Conservation (phyloP, 495 filamentous ascomycete species). For the Daldinia loculata region DNA sequence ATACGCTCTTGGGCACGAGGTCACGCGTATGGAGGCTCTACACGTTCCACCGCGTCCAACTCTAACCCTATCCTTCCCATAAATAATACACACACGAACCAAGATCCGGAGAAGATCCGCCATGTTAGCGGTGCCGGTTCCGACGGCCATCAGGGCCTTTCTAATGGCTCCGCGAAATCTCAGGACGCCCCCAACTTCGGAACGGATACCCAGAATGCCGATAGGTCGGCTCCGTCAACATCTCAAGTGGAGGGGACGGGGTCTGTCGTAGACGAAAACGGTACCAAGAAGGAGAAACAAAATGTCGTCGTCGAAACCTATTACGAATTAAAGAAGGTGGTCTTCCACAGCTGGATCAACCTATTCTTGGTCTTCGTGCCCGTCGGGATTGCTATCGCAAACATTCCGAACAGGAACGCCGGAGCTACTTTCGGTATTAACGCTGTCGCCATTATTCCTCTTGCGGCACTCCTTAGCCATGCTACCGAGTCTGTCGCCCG, state of each 20-base stretch:
- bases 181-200: conserved; percentile 4
- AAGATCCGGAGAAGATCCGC: conserved; percentile 36
- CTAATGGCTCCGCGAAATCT: conserved; percentile 15
- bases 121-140: conserved; percentile 37
- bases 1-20: conserved; percentile 64
- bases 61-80: conserved; percentile 48
- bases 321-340: conserved; percentile 59
- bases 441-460: conserved; percentile 81
- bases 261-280: conserved; percentile 59
- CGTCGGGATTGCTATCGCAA: conserved; percentile 73
- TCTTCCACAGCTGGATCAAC: conserved; percentile 79
- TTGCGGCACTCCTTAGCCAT: conserved; percentile 80
- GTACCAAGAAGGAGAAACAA: conserved; percentile 50
- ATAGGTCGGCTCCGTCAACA: conserved; percentile 48
- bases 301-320: conserved; percentile 61
- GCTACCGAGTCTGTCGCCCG: conserved; percentile 84
- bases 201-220: conserved; percentile 41
- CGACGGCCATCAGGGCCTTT: conserved; percentile 31
- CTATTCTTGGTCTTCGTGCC: conserved; percentile 82
- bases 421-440: conserved; percentile 77
- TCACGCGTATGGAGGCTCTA: conserved; percentile 64
- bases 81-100: conserved; percentile 41
- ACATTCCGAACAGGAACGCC: conserved; percentile 48
- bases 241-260: conserved; percentile 65
- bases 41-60: conserved; percentile 48